These are phyloP conservation scores for Mycena epipterygia DNA, from an alignment of 768 basidiomycete genomes.

Conservation along the genomic window DNA sequence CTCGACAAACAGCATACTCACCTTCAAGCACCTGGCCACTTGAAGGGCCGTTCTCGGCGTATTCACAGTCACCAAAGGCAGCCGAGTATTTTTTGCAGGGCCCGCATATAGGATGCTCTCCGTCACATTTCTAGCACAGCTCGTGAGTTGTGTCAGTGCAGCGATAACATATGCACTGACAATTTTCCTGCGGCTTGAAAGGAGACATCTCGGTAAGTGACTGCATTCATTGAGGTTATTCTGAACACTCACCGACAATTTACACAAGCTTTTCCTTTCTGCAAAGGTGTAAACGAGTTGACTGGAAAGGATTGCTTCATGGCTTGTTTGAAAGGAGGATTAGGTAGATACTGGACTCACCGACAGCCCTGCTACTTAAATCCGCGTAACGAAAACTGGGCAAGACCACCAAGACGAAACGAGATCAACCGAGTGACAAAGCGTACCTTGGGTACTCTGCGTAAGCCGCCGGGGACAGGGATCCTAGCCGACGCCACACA, in stretches of 20 bases:
- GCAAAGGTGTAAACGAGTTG: not conserved
- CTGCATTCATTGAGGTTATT: not conserved
- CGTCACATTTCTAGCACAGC: constrained; percentile 33
- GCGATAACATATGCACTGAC: constrained; percentile 9
- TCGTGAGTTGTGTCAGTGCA: not conserved
- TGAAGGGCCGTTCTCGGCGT: constrained; percentile 28
- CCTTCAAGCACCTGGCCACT: constrained; percentile 32
- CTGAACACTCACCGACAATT: constrained; percentile 30
- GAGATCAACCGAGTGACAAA: not conserved
- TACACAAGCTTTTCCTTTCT: constrained; percentile 25
- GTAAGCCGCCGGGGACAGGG: not conserved
- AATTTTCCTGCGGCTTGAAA: constrained; percentile 29
- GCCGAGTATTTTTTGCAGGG: constrained; percentile 22
- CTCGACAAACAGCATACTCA: not conserved
- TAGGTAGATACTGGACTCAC: not conserved
- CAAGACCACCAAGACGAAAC: not conserved
- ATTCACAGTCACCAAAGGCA: constrained; percentile 32
- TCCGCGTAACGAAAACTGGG: not conserved
- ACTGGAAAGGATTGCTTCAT: not conserved
- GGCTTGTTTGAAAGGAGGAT: not conserved
- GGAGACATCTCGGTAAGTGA: not conserved
- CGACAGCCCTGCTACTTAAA: not conserved
- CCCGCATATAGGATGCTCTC: constrained; percentile 28
- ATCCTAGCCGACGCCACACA: not conserved
- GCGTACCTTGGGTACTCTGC: not conserved